Evolutionary conservation across 1,139 yeast species (phyloP), one percentile per base, ranked within the genome.

Genomic region (Hemisphaericaspora lyxosophila): DNA sequence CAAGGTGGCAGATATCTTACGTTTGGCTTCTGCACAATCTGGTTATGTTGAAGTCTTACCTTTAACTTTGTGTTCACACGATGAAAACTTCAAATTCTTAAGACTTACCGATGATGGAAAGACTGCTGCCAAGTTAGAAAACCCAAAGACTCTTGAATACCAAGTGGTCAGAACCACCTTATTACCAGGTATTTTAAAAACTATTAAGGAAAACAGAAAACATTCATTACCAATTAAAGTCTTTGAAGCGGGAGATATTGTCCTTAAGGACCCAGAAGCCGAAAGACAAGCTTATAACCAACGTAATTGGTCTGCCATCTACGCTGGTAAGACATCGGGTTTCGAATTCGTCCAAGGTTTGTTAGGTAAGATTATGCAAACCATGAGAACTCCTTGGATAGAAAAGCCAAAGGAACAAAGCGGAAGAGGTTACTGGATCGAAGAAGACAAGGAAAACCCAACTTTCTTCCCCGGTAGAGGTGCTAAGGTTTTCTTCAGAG

Each of bases 391-490:
- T 19, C 78, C 80, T 29, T 88, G 95, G 94, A 66, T 87, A 46
- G 82, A 77, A 49, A 74, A 80, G 44, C 77, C 81, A 22, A 49
- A 54, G 23, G 60, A 60, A 40, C 71, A 77, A 45, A 67, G 67
- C 41, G 65, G 67, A 33, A 85, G 95, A 67, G 97, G 97, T 40
- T 85, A 80, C 67, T 85, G 92, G 92, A 83, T 85, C 45, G 86
- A 80, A 58, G 82, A 82, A 56, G 89, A 83, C 54, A 70, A 68
- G 40, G 73, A 74, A 26, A 75, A 81, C 57, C 70, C 79, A 36
- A 85, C 95, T 43, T 94, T 77, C 68, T 92, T 94, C 85, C 96
- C 96, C 31, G 98, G 97, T 34, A 84, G 98, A 72, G 97, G 97
- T 45, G 98, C 98, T 35, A 81, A 78, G 55, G 75, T 94, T 44